These are phyloP conservation scores for Naganishia onofrii DNA, from an alignment of 768 basidiomycete genomes.

Conservation along the genomic window DNA sequence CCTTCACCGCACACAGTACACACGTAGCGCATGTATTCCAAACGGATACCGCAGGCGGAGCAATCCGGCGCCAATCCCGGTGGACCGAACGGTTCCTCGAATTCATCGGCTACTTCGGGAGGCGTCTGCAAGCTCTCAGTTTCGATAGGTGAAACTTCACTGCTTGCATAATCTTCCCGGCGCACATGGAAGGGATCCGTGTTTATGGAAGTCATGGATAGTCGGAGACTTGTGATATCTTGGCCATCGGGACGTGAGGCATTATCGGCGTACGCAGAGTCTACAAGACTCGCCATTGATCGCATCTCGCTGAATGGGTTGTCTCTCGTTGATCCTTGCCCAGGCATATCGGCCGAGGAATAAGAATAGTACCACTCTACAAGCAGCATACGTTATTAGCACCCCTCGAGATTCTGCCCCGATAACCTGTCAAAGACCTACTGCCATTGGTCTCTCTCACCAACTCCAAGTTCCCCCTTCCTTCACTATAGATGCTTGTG, in stretches of 20 bases:
- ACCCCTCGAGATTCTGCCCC: background rate
- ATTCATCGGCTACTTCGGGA: constrained; percentile 23
- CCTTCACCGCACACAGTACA: constrained; percentile 79
- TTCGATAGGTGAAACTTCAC: constrained; percentile 7
- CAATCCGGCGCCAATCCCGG: constrained; percentile 62
- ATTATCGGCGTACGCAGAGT: background rate
- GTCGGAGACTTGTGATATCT: constrained; percentile 20
- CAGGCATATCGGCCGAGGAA: constrained; percentile 37
- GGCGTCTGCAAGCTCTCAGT: constrained; percentile 25
- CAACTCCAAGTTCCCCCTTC: constrained; percentile 40
- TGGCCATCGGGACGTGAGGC: background rate
- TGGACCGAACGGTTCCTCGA: constrained; percentile 56
- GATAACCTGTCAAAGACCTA: constrained; percentile 32
- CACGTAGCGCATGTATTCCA: constrained; percentile 84
- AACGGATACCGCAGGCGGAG: constrained; percentile 69
- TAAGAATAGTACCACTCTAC: constrained; percentile 51
- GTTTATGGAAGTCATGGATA: constrained; percentile 7
- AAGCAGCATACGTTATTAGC: background rate
- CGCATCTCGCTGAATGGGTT: background rate
- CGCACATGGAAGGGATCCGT: background rate
- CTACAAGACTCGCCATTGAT: background rate
- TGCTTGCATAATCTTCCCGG: background rate
- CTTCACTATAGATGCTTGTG: constrained; percentile 33
- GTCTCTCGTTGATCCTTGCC: background rate
- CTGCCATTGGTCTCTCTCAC: constrained; percentile 45